Percentiles rank a stretch among this genome's conserved stretches.
These are phyloP conservation scores for Aspergillus fructus DNA, from an alignment of 2,329 filamentous ascomycete genomes.

Conservation along the genomic window DNA sequence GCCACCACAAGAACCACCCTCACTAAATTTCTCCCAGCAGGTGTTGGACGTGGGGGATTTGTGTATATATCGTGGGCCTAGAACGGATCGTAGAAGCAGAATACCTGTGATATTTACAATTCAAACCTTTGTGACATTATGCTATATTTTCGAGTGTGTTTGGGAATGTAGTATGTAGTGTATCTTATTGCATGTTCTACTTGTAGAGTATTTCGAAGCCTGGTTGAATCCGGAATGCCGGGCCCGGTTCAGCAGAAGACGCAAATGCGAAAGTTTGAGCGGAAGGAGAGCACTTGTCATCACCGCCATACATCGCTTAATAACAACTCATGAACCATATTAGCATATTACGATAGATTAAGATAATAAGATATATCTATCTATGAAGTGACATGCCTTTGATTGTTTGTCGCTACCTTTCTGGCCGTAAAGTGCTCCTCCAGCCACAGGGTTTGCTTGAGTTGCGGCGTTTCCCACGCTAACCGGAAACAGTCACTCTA, in stretches of 20 bases:
- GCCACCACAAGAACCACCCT: slow-evolving; percentile 99
- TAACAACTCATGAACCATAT: not conserved
- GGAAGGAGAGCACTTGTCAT: not conserved
- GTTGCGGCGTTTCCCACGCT: slow-evolving; percentile 28
- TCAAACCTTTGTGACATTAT: slow-evolving; percentile 3
- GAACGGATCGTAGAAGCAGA: slow-evolving; percentile 32
- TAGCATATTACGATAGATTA: no score
- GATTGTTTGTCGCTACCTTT: not conserved
- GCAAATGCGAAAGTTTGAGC: not conserved
- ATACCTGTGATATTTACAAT: slow-evolving; percentile 9
- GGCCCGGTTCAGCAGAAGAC: not conserved
- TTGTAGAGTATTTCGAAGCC: not conserved
- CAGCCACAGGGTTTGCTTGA: slow-evolving; percentile 25
- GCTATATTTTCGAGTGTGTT: not conserved
- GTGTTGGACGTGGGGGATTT: slow-evolving; percentile 25
- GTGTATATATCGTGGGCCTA: slow-evolving; percentile 43
- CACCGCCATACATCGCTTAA: not conserved
- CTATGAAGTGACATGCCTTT: not conserved
- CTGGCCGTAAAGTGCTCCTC: slow-evolving; percentile 9
- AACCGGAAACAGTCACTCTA: slow-evolving; percentile 44
- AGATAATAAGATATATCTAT: not conserved
- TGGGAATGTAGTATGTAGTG: not conserved
- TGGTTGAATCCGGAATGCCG: not conserved
- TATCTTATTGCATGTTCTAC: not conserved
- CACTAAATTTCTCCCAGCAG: slow-evolving; percentile 63